Evolutionary conservation across 257 asterid genomes (phyloP), one percentile per base, ranked within the genome.

Genomic region (Nicotiana attenuata): DNA sequence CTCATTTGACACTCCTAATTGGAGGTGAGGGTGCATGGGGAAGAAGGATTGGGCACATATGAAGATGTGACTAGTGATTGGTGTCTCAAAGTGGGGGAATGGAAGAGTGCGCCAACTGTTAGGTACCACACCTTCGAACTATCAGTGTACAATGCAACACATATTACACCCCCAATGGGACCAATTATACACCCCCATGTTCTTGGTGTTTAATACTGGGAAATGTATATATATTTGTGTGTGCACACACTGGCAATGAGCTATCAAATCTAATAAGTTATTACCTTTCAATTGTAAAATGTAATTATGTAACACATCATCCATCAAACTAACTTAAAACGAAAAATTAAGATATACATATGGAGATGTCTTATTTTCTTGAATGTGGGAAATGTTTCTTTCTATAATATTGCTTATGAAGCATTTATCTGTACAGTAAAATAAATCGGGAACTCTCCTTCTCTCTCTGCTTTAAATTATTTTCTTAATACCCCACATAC

Each of bases 61-160:
- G 78, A 65, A 53, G 89, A 84, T 71, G 88, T 82, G 91, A 87
- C 91, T 47, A 47, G 3, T 80, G 87, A 73, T 41, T 11, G 35
- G 24, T 68, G 86, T 69, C 76, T 82, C 61, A 73, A 84, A 83
- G 71, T 61, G 59, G 60, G 82, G 66, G 73, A 80, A 77, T 7
- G 77, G 60, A 73, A 65, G 83, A 86, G 84, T 83, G 82, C 81
- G 86, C 87, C 91, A 88, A 87, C 87, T 81, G 45, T 17, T 69
- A 38, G 56, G 83, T 81, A 83, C 86, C 87, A 84, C 63, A 77
- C 78, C 76, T 75, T 64, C 31, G 61, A 50, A 68, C 35, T 77
- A 53, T 81, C 82, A 77, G 77, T 53, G 35, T 45, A 64, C n/a
- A 77, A 33, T 53, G 31, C 59, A 17, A 28, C 41, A 65, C 73